These are phyloP conservation scores for Scleromitrula shiraiana DNA, from an alignment of 2,329 filamentous ascomycete species.

Conservation along the genomic window DNA sequence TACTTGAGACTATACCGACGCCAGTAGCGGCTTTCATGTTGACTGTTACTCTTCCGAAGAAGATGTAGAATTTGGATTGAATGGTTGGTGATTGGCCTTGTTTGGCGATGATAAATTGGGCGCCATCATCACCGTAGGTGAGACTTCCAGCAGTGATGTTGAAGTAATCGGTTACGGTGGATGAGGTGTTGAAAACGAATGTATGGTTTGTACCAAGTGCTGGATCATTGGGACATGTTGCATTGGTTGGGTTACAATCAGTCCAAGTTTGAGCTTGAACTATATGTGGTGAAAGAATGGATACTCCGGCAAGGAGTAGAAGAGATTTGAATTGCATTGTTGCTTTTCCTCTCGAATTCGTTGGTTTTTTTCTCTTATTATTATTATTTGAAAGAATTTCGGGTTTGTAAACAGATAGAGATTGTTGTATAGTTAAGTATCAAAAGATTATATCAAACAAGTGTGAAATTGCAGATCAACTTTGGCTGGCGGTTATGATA, in stretches of 20 bases:
- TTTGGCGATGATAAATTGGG: constrained; percentile 62
- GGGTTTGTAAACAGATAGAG: too few species aligned
- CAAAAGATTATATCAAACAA: not conserved
- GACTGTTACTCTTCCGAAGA: constrained; percentile 74
- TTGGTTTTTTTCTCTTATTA: too few species aligned
- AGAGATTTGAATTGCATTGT: constrained; percentile 19
- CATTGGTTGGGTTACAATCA: constrained; percentile 67
- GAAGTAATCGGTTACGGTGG: constrained; percentile 54
- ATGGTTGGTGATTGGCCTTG: constrained; percentile 72
- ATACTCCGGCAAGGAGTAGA: constrained; percentile 16
- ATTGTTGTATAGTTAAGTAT: not conserved
- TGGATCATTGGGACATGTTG: constrained; percentile 60
- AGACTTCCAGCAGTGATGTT: constrained; percentile 60
- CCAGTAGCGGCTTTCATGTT: constrained; percentile 69
- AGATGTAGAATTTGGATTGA: constrained; percentile 73
- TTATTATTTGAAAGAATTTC: too few species aligned
- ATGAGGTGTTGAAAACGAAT: constrained; percentile 52
- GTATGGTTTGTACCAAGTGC: constrained; percentile 59
- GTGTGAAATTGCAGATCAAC: not conserved
- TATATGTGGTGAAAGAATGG: constrained; percentile 30
- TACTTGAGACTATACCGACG: constrained; percentile 68
- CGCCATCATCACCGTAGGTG: constrained; percentile 54
- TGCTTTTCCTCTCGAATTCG: not conserved
- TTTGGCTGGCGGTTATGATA: not conserved
- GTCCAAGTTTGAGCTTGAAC: constrained; percentile 66